Evolutionary conservation across 192 early-diverging fungal genomes (phyloP), one percentile per base, ranked within the genome.

Genomic region (Haplosporangium gracile): DNA sequence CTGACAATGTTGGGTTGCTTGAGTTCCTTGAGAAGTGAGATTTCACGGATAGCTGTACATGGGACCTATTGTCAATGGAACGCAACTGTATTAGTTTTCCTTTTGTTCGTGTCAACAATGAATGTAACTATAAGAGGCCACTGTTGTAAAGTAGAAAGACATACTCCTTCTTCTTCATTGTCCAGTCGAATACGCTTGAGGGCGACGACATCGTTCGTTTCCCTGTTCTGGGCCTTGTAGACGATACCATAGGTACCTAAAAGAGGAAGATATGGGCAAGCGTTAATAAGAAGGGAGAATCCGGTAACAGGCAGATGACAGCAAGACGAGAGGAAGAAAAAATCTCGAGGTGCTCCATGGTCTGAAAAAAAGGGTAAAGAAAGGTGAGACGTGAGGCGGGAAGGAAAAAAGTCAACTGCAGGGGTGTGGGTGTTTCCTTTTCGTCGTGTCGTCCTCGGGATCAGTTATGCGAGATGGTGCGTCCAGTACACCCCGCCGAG

Each of bases 221-320:
- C 97, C 78, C 95, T 90, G 91, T 98, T 97, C 88, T 99, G 97
- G 4, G 98, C 99, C 90, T 99, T 99, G 94, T 99, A 99, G 5
- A 99, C 99, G 72, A 99, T 97, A 45, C 98, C 98, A 87, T 99
- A 99, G 5, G 99, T 99, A 76, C 96, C 94, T 93, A 88, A 15
- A 75, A 15, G 5, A 55, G 74, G 6, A 22, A 9, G 20, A 26
- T n/a, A 47, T 47, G 15, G 42, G 43, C 11, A 22, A 47, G 15
- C 16, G 3, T 36, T 36, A 36, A 36, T 36, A 36, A 36, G 36
- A 2, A 36, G 36, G 36, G 36, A 36, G 36, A 2, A 36, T 36
- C n/a, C n/a, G n/a, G n/a, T n/a, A n/a, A n/a, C n/a, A n/a, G n/a
- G n/a, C n/a, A n/a, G n/a, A n/a, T n/a, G n/a, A n/a, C n/a, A n/a